Evolutionary conservation across 139 green algal genomes (phyloP), one percentile per base, ranked within the genome.

Genomic region (Limnomonas spitsbergensis): DNA sequence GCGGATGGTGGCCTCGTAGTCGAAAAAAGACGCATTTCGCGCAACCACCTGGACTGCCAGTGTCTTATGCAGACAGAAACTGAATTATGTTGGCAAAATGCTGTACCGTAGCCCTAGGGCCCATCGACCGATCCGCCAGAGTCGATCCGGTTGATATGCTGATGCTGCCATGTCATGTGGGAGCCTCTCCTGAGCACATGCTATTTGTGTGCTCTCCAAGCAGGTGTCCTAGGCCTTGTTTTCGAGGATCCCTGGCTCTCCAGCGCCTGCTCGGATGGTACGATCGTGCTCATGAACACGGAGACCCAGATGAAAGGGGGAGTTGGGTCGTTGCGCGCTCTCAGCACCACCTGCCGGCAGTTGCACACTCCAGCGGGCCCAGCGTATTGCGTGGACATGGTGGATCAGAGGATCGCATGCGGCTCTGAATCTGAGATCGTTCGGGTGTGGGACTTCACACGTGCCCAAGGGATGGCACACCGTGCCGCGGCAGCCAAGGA

Each of bases 221-320:
- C 42, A 70, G 56, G 56, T 70, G 70, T 91, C 42, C 69, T 81
- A 9, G 77, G 69, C 2, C 72, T 93, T 32, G 31, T 84, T 7
- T 86, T 86, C 14, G 90, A 94, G 32, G 89, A 92, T 79, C 90
- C 90, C 31, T 94, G 89, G 84, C 75, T 94, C 14, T 81, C 82
- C 4, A 81, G 78, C 3, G 73, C 82, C 4, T 39, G 82, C 4
- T 76, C 54, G 0, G 69, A 79, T 14, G 77, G 74, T 1, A 72
- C 54, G 35, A 70, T 83, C 34, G 38, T 76, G 2, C 61, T 85
- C 26, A 3, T 79, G 4, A 78, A 78, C n/a, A 75, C 66, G 9
- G 76, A 80, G 66, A 24, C 56, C 2, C 39, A 69, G 38, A 36
- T 37, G 39, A n/a, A n/a, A n/a, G n/a, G n/a, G n/a, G n/a, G n/a